Base-by-base conservation (phyloP, 1,284 basidiomycete species). In the Thelephora terrestris region DNA sequence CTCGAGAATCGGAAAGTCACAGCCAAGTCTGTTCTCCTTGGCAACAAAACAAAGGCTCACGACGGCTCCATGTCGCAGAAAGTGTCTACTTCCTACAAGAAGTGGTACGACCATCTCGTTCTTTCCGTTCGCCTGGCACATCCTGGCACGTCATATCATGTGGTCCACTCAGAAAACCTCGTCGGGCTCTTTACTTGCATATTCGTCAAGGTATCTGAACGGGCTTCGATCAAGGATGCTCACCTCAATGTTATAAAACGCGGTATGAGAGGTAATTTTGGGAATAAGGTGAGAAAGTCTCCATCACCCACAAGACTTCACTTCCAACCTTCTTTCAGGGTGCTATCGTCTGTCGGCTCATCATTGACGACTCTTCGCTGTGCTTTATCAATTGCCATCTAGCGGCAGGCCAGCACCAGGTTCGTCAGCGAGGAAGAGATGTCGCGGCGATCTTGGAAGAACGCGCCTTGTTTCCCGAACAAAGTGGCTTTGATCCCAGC, bases 361-460 rank as follows among this genome's bases (percentile, higher is more conserved):
- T 92, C 7, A 71, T 98, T 34, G 90, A 93, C 55, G 91, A 98
- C 66, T 86, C 91, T 1, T 93, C 90, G 0, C 65, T 98, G 23
- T 97, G 92, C 61, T 87, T 97, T 59, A 80, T 97, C 69, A 99
- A 99, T 66, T 91, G 91, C 56, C 95, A 99, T 71, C 74, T 99
- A 46, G 95, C 94, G 4, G 94, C 95, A 2, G 94, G 95, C 1
- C 93, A 96, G 61, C 76, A 78, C 52, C 83, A 89, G 43, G 78
- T 89, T 24, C 76, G 86, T 7, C 76, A 86, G 53, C 75, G 95
- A 5, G 97, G 96, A 59, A 81, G 82, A 0, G 93, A 98, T 63
- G 70, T 93, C 4, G 83, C 83, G 0, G 85, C 82, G 1, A 87
- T 95, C 50, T 66, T 96, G 50, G 93, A 96, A 57, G 84, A 89